These are phyloP conservation scores for Pseudoturritis turrita DNA, from an alignment of 345 rosid species.

Conservation along the genomic window DNA sequence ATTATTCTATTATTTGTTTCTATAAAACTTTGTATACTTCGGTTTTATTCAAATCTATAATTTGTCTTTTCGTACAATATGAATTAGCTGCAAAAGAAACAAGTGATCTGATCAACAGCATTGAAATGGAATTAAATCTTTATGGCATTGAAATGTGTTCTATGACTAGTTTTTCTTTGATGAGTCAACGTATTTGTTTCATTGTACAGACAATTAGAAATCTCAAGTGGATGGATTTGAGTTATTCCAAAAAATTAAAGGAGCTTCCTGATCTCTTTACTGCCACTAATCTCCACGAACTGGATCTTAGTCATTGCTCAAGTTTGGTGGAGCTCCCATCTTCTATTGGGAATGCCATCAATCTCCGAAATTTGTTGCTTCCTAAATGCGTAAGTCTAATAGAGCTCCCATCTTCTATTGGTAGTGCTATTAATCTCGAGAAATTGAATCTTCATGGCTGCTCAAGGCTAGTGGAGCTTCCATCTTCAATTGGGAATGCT, in stretches of 20 bases:
- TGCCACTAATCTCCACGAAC: neutral
- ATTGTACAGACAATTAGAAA: constrained; percentile 6
- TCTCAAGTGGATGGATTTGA: constrained; percentile 9
- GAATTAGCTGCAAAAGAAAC: neutral
- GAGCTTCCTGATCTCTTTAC: constrained; percentile 10
- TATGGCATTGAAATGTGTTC: too few relatives aligned
- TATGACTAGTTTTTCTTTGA: neutral
- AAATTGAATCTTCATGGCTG: too few relatives aligned
- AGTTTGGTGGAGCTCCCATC: neutral
- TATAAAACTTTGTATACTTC: neutral
- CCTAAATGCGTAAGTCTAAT: neutral
- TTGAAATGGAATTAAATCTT: too few relatives aligned
- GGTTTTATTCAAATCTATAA: neutral
- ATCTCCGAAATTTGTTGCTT: neutral
- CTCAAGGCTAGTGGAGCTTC: too few relatives aligned
- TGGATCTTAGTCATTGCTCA: constrained; percentile 4
- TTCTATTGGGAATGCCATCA: neutral
- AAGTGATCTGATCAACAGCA: neutral
- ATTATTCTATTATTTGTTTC: too few relatives aligned
- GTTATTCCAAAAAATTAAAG: neutral
- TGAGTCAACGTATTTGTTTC: neutral
- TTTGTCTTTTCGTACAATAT: neutral
- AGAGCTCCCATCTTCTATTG: neutral
- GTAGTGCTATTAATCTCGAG: neutral
- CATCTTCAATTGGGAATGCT: too few relatives aligned